Evolutionary conservation across 352 stramenopile genomes (phyloP), one percentile per base, ranked within the genome.

Genomic region (Globisporangium perplexum): DNA sequence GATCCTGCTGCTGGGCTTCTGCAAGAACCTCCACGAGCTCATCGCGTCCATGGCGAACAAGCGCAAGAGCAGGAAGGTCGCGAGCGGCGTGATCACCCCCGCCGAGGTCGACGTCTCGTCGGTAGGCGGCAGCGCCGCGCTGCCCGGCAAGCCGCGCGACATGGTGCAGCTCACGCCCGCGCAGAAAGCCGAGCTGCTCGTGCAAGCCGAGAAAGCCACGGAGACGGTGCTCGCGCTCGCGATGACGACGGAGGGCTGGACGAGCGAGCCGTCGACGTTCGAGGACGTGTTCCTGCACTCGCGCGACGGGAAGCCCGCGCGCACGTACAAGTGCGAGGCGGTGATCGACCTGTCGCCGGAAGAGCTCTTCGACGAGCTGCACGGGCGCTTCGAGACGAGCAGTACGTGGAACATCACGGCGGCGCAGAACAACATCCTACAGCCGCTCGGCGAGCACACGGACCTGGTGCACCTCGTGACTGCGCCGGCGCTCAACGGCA

Each of bases 341-440:
- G 73, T 77, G 50, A 71, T 92, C 50, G 66, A 84, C 17, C 59
- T 90, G 23, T 83, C 81, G 1, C 72, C 79, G 0, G 81, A 92
- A 46, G 81, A 92, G 54, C 62, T 92, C 31, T 92, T 92, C 61
- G 81, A 92, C 43, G 66, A 88, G 49, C 63, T 92, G 51, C 73
- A 90, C 47, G 80, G 74, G 22, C 81, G 88, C 51, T 79, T 92
- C 39, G 81, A 92, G 59, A 77, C 66, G 12, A 88, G 78, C 57
- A 80, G 70, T 30, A 62, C 67, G 17, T 92, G 81, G 81, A 92
- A 92, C 53, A 66, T 90, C 51, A 92, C 81, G 2, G 72, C 76
- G 11, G 81, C 81, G 14, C 74, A 92, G 59, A 90, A 83, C 59
- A 87, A 88, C 55, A 73, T 90, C 33, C 57, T 90, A 24, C 71